These are phyloP conservation scores for Phoma herbarum DNA, from an alignment of 2,329 filamentous ascomycete species.

Conservation along the genomic window DNA sequence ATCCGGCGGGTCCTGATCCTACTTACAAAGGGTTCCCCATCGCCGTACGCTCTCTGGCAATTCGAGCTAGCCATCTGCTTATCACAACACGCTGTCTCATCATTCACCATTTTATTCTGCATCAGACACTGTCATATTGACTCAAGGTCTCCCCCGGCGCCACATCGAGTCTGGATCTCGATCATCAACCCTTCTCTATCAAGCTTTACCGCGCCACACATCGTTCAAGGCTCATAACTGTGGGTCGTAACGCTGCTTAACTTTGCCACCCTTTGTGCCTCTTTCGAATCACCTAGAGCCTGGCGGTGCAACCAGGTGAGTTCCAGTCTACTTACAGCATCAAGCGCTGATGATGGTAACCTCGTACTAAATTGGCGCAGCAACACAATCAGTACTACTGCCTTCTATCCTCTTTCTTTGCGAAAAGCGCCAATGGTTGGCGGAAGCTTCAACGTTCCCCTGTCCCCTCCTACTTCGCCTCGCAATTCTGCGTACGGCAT, in stretches of 20 bases:
- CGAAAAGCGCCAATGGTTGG: conserved; percentile 54
- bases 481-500: conserved; percentile 60
- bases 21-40: conserved; percentile 46
- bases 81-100: conserved; percentile 24
- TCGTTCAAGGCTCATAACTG: conserved; percentile 29
- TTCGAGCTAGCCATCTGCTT: conserved; percentile 41
- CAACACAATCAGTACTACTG: conserved; percentile 32
- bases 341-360: conserved; percentile 33
- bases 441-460: conserved; percentile 57
- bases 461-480: conserved; percentile 61
- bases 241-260: conserved; percentile 28
- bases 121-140: conserved; percentile 39
- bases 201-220: conserved; percentile 37
- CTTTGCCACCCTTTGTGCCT: conserved; percentile 20
- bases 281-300: conserved; percentile 18
- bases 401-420: conserved; percentile 29
- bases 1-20: conserved; percentile 44
- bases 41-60: conserved; percentile 43
- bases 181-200: conserved; percentile 34
- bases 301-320: conserved; percentile 32
- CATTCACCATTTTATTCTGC: conserved; percentile 26
- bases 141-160: conserved; percentile 37
- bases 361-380: conserved; percentile 35
- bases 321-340: conserved; percentile 12
- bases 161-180: conserved; percentile 42